These are phyloP conservation scores for Magnolia sinica DNA, from an alignment of 164 flowering plant species.

Conservation along the genomic window DNA sequence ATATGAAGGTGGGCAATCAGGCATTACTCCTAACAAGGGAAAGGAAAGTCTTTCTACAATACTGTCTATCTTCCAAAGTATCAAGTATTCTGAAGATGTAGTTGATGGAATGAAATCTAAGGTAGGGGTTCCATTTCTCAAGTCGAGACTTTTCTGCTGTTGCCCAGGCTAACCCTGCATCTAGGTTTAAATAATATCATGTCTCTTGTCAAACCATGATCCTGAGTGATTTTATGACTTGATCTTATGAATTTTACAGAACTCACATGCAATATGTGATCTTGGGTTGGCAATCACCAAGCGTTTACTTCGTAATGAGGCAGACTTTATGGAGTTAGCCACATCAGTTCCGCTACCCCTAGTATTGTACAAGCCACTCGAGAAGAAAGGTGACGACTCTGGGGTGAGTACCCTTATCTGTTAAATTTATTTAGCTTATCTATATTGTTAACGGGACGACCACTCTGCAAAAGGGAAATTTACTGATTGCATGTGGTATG, in stretches of 20 bases:
- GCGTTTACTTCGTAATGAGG: slow-evolving; percentile 50
- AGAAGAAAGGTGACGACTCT: slow-evolving; percentile 36
- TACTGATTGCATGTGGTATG: neutral
- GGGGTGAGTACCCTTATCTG: slow-evolving; percentile 1
- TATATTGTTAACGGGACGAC: neutral
- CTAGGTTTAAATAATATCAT: neutral
- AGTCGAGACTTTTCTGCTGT: slow-evolving; percentile 3
- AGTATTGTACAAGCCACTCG: slow-evolving; percentile 53
- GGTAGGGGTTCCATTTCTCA: slow-evolving; percentile 34
- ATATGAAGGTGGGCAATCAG: slow-evolving; percentile 63
- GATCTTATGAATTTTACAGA: slow-evolving; percentile 41
- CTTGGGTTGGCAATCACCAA: slow-evolving; percentile 71
- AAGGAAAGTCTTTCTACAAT: slow-evolving; percentile 46
- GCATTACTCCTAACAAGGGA: slow-evolving; percentile 34
- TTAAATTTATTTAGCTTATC: neutral
- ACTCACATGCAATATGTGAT: slow-evolving; percentile 79
- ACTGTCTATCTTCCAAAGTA: slow-evolving; percentile 55
- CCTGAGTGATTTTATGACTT: slow-evolving; percentile 2
- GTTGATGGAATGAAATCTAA: slow-evolving; percentile 63
- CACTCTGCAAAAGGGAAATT: neutral
- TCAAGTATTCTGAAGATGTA: slow-evolving; percentile 67
- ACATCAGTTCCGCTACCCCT: slow-evolving; percentile 51
- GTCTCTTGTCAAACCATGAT: neutral
- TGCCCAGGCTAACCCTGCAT: neutral
- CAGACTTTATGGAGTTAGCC: slow-evolving; percentile 29